Percentiles rank a stretch among this genome's conserved stretches.
These are phyloP conservation scores for Dichotomopilus funicola DNA, from an alignment of 2,329 filamentous ascomycete species.

Conservation along the genomic window DNA sequence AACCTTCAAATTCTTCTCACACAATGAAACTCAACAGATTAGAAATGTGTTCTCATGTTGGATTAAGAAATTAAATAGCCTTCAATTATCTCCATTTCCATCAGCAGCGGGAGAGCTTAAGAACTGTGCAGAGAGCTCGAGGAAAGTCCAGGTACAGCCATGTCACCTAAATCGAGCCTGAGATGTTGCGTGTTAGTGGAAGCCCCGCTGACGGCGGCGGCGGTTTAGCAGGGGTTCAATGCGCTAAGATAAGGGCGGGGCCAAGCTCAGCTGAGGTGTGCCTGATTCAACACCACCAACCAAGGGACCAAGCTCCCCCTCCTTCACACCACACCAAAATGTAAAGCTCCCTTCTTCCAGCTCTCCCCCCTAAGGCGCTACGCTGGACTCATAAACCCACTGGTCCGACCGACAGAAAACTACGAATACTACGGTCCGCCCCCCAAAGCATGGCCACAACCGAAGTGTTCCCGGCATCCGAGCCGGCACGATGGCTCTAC, in stretches of 20 bases:
- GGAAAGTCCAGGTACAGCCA: too few species aligned
- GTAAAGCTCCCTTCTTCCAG: neutral
- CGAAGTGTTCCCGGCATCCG: slow-evolving; percentile 19
- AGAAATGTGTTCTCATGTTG: too few species aligned
- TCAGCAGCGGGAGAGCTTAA: too few species aligned
- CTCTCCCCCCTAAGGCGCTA: neutral
- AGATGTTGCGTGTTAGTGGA: neutral
- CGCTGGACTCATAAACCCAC: neutral
- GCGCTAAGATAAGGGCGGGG: slow-evolving; percentile 7
- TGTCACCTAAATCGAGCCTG: too few species aligned
- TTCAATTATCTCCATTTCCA: too few species aligned
- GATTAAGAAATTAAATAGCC: too few species aligned
- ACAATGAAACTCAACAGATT: too few species aligned
- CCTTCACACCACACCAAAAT: too few species aligned
- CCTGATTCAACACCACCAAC: neutral
- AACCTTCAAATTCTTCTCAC: too few species aligned
- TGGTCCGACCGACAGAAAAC: neutral
- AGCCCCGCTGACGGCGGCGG: neutral
- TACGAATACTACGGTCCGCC: neutral
- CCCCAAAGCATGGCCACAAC: slow-evolving; percentile 1
- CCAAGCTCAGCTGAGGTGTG: neutral
- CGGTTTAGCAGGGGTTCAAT: neutral
- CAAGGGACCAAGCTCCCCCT: neutral
- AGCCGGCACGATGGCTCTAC: slow-evolving; percentile 50
- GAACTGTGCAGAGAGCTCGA: too few species aligned